These are phyloP conservation scores for Hortaea sp. DNA, from an alignment of 2,329 filamentous ascomycete species.

Conservation along the genomic window DNA sequence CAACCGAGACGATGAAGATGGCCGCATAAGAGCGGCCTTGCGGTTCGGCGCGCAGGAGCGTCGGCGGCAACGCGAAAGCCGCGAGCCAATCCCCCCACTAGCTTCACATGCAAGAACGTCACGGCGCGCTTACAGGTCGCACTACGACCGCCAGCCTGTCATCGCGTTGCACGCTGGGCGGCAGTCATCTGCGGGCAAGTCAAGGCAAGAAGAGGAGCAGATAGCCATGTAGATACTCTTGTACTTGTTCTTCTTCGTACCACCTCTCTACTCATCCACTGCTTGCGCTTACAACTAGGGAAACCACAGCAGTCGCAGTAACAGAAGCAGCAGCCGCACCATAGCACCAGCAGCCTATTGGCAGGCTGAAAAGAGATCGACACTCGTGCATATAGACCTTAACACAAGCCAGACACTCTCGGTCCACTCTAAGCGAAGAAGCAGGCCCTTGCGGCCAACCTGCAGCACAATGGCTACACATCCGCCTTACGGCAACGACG, in stretches of 20 bases:
- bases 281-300: background rate
- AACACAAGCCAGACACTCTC: background rate
- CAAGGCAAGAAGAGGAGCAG: too few species aligned
- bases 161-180: too few species aligned
- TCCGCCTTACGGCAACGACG: slow-evolving; percentile 3
- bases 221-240: too few species aligned
- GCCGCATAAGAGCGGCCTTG: too few species aligned
- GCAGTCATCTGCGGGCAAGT: too few species aligned
- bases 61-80: background rate
- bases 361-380: too few species aligned
- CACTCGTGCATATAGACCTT: too few species aligned
- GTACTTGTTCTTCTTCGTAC: too few species aligned
- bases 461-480: background rate
- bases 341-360: background rate
- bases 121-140: background rate
- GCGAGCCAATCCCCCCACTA: background rate
- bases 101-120: background rate
- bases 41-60: background rate
- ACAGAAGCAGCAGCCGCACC: background rate
- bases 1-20: too few species aligned
- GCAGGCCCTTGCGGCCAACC: background rate
- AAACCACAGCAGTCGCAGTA: background rate
- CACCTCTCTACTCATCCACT: background rate
- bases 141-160: background rate
- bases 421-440: background rate